These are phyloP conservation scores for Russula abietina DNA, from an alignment of 768 basidiomycete genomes.

Conservation along the genomic window DNA sequence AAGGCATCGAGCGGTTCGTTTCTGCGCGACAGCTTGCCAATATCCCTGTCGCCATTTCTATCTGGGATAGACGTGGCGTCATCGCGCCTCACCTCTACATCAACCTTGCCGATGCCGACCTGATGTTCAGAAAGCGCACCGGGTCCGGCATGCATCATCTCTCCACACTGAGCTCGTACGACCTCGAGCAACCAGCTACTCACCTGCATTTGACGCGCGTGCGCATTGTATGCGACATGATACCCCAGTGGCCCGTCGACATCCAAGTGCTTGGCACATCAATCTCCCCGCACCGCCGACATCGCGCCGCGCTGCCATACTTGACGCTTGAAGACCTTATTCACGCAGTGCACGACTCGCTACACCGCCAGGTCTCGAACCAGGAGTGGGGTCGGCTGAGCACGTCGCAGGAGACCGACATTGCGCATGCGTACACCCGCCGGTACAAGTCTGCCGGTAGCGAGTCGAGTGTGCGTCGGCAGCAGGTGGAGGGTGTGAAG, in stretches of 20 bases:
- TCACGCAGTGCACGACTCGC: slow-evolving; percentile 14
- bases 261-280: slow-evolving; percentile 20
- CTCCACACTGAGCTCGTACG: slow-evolving; percentile 10
- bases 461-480: slow-evolving; percentile 7
- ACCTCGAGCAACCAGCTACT: slow-evolving; percentile 24
- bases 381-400: slow-evolving; percentile 23
- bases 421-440: slow-evolving; percentile 25
- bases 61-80: too few relatives aligned
- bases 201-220: slow-evolving; percentile 23
- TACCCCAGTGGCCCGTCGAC: slow-evolving; percentile 25
- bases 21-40: too few relatives aligned
- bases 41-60: too few relatives aligned
- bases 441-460: slow-evolving; percentile 21
- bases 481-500: slow-evolving; percentile 24
- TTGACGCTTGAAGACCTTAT: slow-evolving; percentile 23
- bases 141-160: neutral
- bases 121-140: slow-evolving; percentile 11
- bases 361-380: slow-evolving; percentile 25
- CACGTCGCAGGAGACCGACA: slow-evolving; percentile 20
- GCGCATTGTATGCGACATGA: slow-evolving; percentile 20
- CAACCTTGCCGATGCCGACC: slow-evolving; percentile 12
- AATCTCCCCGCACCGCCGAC: slow-evolving; percentile 16
- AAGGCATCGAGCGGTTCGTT: too few relatives aligned
- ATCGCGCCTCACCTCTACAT: slow-evolving; percentile 7
- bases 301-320: slow-evolving; percentile 17